A percentile compares a stretch with the other conserved stretches of the same genome.
Evolutionary conservation across 768 basidiomycete genomes (phyloP).

Genomic region (Pleurotus eryngii): DNA sequence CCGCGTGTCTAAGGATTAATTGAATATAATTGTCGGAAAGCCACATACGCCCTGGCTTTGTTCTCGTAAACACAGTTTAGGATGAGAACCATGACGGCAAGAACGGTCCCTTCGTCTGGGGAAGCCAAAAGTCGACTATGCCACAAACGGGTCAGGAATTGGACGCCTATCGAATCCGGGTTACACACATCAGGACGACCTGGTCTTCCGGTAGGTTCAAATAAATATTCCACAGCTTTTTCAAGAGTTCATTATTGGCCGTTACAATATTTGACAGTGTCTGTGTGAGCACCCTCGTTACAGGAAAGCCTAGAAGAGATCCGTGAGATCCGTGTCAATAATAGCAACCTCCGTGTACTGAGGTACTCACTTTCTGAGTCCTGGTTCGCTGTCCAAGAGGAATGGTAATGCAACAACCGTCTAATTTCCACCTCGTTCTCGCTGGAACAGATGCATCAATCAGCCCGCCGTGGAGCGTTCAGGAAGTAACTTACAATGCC

Average conservation of each 20-base stretch:
- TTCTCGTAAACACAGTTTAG: slow-evolving; percentile 67
- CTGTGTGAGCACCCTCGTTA: slow-evolving; percentile 70
- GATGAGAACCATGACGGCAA: slow-evolving; percentile 67
- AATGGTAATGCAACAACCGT: slow-evolving; percentile 65
- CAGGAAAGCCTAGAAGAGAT: slow-evolving; percentile 47
- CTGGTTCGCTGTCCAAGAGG: slow-evolving; percentile 70
- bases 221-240: slow-evolving; percentile 61
- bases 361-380: slow-evolving; percentile 48
- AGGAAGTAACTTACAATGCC: slow-evolving; percentile 59
- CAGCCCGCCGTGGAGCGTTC: background rate
- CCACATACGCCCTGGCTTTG: slow-evolving; percentile 50
- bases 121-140: slow-evolving; percentile 59
- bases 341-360: background rate
- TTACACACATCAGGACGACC: slow-evolving; percentile 66
- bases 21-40: background rate
- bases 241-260: slow-evolving; percentile 54
- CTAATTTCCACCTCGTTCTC: slow-evolving; percentile 71
- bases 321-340: slow-evolving; percentile 7
- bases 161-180: slow-evolving; percentile 3
- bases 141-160: slow-evolving; percentile 11
- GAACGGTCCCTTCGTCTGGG: slow-evolving; percentile 56
- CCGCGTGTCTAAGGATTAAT: background rate
- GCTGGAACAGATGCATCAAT: slow-evolving; percentile 31
- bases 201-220: slow-evolving; percentile 69
- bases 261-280: slow-evolving; percentile 84